phyloP scores from a whole-genome alignment of 495 filamentous ascomycete genomes.

The Jackrogersella minutella region DNA sequence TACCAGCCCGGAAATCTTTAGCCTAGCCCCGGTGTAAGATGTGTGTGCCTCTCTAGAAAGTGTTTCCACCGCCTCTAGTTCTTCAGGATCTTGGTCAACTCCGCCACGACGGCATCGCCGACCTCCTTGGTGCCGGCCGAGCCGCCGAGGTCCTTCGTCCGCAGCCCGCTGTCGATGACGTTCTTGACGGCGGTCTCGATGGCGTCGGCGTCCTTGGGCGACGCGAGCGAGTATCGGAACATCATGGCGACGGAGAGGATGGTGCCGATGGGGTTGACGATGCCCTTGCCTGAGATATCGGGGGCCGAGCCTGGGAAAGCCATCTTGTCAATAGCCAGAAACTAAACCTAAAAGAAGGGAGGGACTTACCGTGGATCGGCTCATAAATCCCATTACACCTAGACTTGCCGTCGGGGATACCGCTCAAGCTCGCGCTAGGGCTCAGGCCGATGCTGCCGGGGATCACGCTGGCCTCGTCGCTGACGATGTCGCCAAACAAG shows the following conservation, averaged over 20 bases:
- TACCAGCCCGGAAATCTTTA: not conserved
- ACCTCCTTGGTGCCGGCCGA: conserved; percentile 74
- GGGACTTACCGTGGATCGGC: conserved; percentile 88
- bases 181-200: conserved; percentile 83
- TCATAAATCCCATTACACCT: conserved; percentile 91
- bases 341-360: conserved; percentile 8
- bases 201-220: conserved; percentile 72
- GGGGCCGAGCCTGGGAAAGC: conserved; percentile 65
- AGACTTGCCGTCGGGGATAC: conserved; percentile 80
- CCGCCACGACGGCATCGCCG: conserved; percentile 80
- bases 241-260: conserved; percentile 91
- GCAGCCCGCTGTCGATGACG: conserved; percentile 76
- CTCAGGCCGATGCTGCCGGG: conserved; percentile 89
- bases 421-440: conserved; percentile 87
- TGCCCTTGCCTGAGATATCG: conserved; percentile 84
- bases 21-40: not conserved
- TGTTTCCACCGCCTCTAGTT: conserved; percentile 18
- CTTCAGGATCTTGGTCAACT: conserved; percentile 67
- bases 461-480: conserved; percentile 95
- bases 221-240: conserved; percentile 85
- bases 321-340: conserved; percentile 12
- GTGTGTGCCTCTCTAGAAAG: not conserved
- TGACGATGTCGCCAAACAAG: conserved; percentile 96
- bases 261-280: conserved; percentile 86
- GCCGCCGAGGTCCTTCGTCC: conserved; percentile 84